Evolutionary conservation across 768 basidiomycete genomes (phyloP).

Genomic region (Suillus lakei): DNA sequence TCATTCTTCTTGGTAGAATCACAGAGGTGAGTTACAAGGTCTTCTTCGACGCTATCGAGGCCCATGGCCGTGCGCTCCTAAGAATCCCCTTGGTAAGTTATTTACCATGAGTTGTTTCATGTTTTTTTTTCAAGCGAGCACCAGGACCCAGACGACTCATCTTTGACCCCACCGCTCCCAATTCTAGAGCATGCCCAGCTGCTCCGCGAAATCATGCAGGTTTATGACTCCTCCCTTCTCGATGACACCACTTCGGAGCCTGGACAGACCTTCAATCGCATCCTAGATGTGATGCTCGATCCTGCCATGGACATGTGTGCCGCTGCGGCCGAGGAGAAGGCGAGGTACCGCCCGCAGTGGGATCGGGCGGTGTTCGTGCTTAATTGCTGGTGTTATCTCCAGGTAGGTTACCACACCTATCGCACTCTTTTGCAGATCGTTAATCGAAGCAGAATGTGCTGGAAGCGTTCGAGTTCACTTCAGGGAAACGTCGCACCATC

Average conservation of each 20-base stretch:
- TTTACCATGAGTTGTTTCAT: not conserved
- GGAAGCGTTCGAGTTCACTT: conserved; percentile 71
- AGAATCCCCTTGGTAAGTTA: conserved; percentile 57
- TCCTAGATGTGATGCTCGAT: conserved; percentile 85
- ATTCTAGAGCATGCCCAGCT: conserved; percentile 86
- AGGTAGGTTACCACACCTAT: conserved; percentile 51
- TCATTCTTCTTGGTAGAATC: conserved; percentile 52
- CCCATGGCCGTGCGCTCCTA: conserved; percentile 72
- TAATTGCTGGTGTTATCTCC: conserved; percentile 84
- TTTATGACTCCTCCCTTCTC: conserved; percentile 86
- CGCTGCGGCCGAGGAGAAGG: conserved; percentile 68
- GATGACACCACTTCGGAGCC: conserved; percentile 42
- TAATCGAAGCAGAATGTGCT: conserved; percentile 56
- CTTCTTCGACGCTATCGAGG: conserved; percentile 88
- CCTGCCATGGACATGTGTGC: conserved; percentile 81
- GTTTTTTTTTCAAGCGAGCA: not conserved
- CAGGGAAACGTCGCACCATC: conserved; percentile 59
- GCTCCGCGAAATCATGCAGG: conserved; percentile 85
- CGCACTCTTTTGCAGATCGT: not conserved
- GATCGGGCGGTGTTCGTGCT: conserved; percentile 83
- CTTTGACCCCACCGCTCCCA: conserved; percentile 72
- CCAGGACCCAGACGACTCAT: conserved; percentile 71
- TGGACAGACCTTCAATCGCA: conserved; percentile 57
- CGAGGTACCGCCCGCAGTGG: conserved; percentile 62
- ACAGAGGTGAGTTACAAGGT: conserved; percentile 80